Evolutionary conservation across 306 rosid species (phyloP).

Genomic region (Psophocarpus tetragonolobus): DNA sequence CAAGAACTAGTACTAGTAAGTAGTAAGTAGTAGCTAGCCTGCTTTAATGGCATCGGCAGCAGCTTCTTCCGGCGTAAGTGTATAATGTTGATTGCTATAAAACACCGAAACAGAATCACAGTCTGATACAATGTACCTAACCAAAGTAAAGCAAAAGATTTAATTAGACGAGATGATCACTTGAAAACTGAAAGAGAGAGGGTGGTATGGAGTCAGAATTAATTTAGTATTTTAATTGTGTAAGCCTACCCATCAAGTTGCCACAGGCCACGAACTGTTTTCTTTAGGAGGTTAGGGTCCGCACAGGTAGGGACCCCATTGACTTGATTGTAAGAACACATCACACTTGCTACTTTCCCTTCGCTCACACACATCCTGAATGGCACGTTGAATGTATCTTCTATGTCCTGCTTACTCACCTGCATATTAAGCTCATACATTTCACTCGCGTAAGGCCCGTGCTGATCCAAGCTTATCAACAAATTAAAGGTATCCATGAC

Average conservation of each 20-base stretch:
- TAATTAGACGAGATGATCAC: not conserved
- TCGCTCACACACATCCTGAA: slow-evolving; percentile 89
- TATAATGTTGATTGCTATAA: slow-evolving; percentile 67
- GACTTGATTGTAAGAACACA: slow-evolving; percentile 95
- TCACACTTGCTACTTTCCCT: slow-evolving; percentile 88
- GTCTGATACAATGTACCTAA: slow-evolving; percentile 88
- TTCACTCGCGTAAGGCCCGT: too few species aligned
- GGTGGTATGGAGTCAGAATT: not conserved
- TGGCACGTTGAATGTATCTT: slow-evolving; percentile 86
- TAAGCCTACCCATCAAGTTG: slow-evolving; percentile 68
- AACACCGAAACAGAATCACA: slow-evolving; percentile 91
- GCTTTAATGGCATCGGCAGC: slow-evolving; percentile 97
- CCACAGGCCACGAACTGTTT: slow-evolving; percentile 75
- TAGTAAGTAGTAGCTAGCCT: slow-evolving; percentile 41
- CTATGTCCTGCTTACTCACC: slow-evolving; percentile 93
- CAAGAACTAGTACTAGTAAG: not conserved
- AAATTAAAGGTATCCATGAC: too few species aligned
- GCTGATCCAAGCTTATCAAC: too few species aligned
- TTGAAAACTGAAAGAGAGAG: not conserved
- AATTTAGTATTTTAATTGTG: not conserved
- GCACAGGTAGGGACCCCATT: slow-evolving; percentile 98
- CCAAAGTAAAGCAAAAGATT: not conserved
- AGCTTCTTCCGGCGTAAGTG: slow-evolving; percentile 84
- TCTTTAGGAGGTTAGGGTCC: slow-evolving; percentile 80
- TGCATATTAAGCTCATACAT: slow-evolving; percentile 13